Evolutionary conservation across 306 rosid species (phyloP), one percentile per base, ranked within the genome.

Genomic region (Castanea sativa): DNA sequence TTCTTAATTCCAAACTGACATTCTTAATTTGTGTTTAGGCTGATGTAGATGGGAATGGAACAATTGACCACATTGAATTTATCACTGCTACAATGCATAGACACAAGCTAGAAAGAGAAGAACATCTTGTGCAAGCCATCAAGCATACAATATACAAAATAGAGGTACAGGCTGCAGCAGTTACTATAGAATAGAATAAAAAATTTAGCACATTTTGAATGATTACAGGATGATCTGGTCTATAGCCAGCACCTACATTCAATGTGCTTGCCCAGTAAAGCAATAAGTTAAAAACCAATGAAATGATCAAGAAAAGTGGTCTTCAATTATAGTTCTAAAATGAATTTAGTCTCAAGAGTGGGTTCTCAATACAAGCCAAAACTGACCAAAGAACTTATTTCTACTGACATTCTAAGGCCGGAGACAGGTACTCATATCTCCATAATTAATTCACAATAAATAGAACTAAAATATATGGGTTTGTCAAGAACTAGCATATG

Each of bases 61-160:
- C 91, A 2, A 91, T 91, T 61, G 95, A 93, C 79, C 91, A 90
- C 88, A 89, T 93, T 21, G 97, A 93, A 71, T 93, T 93, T 81
- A 90, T 93, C 71, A 90, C 97, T 55, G 98, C 97, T 30, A 93
- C 98, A 18, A 93, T 91, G 95, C 97, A 91, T 78, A 85, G 97
- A 85, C 90, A 90, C 86, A 85, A 84, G 77, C 80, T 89, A 80
- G 93, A 91, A 78, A 90, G 87, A 86, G 98, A 91, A 25, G 95
- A 93, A 57, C 92, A 93, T 81, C 93, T 93, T 77, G 35, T 32
- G 35, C 35, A 32, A 32, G 35, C 35, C 35, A 32, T 32, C 35
- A 4, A 32, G 35, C 35, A 32, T 32, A 32, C 5, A 32, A 32
- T 4, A 32, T 0, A 4, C 35, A 32, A 4, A 32, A 32, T 32